phyloP scores from a whole-genome alignment of 139 green algal species.

The Picochlorum sp. region DNA sequence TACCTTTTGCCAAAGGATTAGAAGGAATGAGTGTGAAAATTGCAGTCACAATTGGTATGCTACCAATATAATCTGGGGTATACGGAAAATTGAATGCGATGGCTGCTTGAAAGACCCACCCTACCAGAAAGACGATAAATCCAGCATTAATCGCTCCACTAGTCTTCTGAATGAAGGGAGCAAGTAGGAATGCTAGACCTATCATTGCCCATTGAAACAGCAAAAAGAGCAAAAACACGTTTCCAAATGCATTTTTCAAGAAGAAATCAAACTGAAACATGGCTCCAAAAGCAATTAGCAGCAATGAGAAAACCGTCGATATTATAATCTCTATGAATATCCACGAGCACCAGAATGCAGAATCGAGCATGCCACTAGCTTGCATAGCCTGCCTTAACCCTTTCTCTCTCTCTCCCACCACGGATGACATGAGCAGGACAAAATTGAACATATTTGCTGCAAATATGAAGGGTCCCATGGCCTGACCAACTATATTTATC shows the following conservation, averaged over 20 bases:
- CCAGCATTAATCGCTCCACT: constrained; percentile 62
- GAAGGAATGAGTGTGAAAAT: constrained; percentile 76
- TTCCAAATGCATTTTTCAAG: constrained; percentile 70
- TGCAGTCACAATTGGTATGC: constrained; percentile 26
- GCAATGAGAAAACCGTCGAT: constrained; percentile 36
- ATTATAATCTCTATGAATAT: constrained; percentile 32
- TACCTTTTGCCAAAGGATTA: constrained; percentile 65
- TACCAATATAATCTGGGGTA: constrained; percentile 23
- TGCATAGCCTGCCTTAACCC: constrained; percentile 64
- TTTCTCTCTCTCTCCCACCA: constrained; percentile 61
- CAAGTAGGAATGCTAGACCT: constrained; percentile 55
- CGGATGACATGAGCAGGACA: constrained; percentile 39
- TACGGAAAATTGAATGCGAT: constrained; percentile 43
- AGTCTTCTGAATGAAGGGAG: constrained; percentile 42
- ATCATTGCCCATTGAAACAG: constrained; percentile 78
- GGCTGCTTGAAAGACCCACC: constrained; percentile 52
- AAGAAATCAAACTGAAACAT: constrained; percentile 83
- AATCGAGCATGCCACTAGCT: constrained; percentile 83
- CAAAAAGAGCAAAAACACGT: constrained; percentile 84
- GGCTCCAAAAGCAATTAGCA: constrained; percentile 69
- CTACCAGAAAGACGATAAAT: constrained; percentile 86
- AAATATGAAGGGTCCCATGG: constrained; percentile 82
- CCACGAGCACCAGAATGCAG: constrained; percentile 82
- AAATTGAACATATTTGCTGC: constrained; percentile 87
- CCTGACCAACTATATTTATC: constrained; percentile 46